Conservation (phyloP, 1,284 basidiomycete genomes). For the Microbotryum scabiosae region DNA sequence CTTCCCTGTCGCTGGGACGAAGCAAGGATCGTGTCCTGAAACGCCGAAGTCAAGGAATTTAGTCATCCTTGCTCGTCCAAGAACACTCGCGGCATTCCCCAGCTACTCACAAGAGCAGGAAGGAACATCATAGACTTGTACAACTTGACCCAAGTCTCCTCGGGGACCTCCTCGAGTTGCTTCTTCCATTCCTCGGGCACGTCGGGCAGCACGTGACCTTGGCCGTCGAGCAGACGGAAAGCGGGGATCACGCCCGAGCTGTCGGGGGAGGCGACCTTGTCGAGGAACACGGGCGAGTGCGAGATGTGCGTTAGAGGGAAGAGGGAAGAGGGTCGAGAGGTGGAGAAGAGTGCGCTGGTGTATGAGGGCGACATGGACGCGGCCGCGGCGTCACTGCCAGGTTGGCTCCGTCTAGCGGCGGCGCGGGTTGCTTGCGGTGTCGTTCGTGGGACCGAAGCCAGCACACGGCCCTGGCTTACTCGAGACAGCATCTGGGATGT, state of each 20-base stretch:
- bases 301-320: neutral
- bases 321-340: neutral
- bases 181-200: conserved; percentile 8
- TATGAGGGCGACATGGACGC: no score
- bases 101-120: conserved; percentile 4
- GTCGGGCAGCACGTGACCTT: neutral
- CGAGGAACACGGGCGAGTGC: conserved; percentile 8
- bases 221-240: conserved; percentile 14
- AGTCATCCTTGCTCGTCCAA: neutral
- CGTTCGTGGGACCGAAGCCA: no score
- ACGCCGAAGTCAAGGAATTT: neutral
- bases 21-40: conserved; percentile 26
- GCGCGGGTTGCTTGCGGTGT: no score
- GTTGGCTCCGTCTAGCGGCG: no score
- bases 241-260: conserved; percentile 11
- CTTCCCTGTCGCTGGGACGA: conserved; percentile 27
- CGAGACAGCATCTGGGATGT: no score
- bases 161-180: conserved; percentile 11
- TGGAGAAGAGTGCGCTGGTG: neutral
- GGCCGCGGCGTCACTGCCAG: no score
- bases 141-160: conserved; percentile 11
- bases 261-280: neutral
- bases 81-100: neutral
- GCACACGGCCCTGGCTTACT: no score
- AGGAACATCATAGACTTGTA: conserved; percentile 21